These are phyloP conservation scores for Colletotrichum sojae DNA, from an alignment of 2,329 filamentous ascomycete species.

Conservation along the genomic window DNA sequence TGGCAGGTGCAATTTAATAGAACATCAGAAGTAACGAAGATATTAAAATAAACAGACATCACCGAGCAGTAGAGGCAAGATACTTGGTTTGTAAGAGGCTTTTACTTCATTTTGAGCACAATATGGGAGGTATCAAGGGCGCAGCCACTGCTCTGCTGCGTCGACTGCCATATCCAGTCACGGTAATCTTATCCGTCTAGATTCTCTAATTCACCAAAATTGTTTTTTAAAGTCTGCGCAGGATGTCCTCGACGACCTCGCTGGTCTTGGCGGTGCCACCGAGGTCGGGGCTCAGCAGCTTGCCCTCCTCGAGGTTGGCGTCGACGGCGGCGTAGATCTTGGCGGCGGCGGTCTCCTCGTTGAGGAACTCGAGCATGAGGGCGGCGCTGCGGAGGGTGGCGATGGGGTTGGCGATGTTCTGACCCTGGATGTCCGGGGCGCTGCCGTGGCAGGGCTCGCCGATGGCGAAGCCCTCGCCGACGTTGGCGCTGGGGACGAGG, in stretches of 20 bases:
- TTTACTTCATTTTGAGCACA: constrained; percentile 21
- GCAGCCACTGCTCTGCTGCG: constrained; percentile 13
- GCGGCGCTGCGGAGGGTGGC: constrained; percentile 92
- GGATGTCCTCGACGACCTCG: constrained; percentile 89
- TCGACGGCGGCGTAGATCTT: constrained; percentile 94
- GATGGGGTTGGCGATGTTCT: constrained; percentile 95
- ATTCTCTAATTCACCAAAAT: neutral
- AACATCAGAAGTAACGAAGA: too few relatives aligned
- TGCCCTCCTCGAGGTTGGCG: constrained; percentile 87
- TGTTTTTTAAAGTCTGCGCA: constrained; percentile 79
- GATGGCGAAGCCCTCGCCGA: constrained; percentile 94
- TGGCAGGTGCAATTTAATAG: too few relatives aligned
- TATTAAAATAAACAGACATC: too few relatives aligned
- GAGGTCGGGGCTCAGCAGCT: constrained; percentile 88
- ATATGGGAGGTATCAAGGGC: constrained; percentile 35
- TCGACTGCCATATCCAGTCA: constrained; percentile 35
- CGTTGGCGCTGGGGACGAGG: constrained; percentile 94
- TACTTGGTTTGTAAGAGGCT: constrained; percentile 8
- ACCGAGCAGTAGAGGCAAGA: neutral
- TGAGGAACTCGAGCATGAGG: constrained; percentile 96
- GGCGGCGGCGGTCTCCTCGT: constrained; percentile 87
- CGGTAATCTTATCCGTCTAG: neutral
- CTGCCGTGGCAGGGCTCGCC: constrained; percentile 98
- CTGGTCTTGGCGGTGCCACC: constrained; percentile 89
- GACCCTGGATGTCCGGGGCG: constrained; percentile 94